Evolutionary conservation across 768 basidiomycete species (phyloP).

Genomic region (Suillus decipiens): DNA sequence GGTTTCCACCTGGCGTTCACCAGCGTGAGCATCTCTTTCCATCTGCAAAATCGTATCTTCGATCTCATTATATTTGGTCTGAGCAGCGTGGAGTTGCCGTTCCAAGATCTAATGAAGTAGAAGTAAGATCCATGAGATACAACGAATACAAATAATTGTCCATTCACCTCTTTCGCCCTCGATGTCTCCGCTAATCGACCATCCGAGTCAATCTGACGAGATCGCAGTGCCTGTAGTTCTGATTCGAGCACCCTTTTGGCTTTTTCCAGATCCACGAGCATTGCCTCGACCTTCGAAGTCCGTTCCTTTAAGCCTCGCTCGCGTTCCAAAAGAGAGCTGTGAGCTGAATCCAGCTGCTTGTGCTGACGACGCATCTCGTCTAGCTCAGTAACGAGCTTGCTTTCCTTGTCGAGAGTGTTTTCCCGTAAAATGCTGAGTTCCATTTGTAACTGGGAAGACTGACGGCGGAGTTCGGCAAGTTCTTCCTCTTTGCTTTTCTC

Average conservation of each 20-base stretch:
- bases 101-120: slow-evolving; percentile 59
- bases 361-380: slow-evolving; percentile 66
- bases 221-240: slow-evolving; percentile 68
- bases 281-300: slow-evolving; percentile 48
- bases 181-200: slow-evolving; percentile 59
- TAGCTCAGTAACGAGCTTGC: slow-evolving; percentile 73
- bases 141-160: neutral
- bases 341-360: slow-evolving; percentile 55
- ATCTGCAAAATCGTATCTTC: slow-evolving; percentile 87
- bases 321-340: slow-evolving; percentile 64
- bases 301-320: slow-evolving; percentile 55
- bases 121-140: neutral
- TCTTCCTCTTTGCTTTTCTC: slow-evolving; percentile 89
- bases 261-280: slow-evolving; percentile 64
- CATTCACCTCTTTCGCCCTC: slow-evolving; percentile 73
- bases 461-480: slow-evolving; percentile 66
- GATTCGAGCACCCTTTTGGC: slow-evolving; percentile 66
- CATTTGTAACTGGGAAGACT: slow-evolving; percentile 60
- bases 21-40: slow-evolving; percentile 78
- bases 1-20: slow-evolving; percentile 71
- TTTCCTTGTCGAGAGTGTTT: slow-evolving; percentile 62
- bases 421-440: slow-evolving; percentile 69
- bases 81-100: slow-evolving; percentile 69
- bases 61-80: slow-evolving; percentile 78
- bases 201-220: slow-evolving; percentile 69